phyloP scores from a whole-genome alignment of 2,329 filamentous ascomycete genomes.

The Eurotiales sp. region DNA sequence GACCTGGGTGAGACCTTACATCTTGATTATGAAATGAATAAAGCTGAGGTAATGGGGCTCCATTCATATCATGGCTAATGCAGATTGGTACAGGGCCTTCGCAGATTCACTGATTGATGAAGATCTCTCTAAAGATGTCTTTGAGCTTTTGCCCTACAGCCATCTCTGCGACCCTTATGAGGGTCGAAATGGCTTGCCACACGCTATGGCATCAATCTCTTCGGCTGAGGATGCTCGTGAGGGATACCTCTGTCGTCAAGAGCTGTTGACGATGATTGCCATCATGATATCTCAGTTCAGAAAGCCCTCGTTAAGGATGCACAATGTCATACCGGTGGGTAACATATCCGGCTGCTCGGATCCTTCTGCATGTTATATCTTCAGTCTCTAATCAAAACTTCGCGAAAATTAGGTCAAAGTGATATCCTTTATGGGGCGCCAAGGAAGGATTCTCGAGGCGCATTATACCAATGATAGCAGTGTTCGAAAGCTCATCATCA shows the following conservation, averaged over 20 bases:
- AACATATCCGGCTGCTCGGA: neutral
- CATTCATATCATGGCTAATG: neutral
- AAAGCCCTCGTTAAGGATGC: neutral
- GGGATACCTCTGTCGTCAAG: neutral
- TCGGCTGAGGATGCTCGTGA: neutral
- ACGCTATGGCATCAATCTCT: neutral
- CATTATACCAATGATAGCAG: neutral
- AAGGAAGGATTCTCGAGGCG: neutral
- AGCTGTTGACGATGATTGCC: neutral
- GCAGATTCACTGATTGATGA: neutral
- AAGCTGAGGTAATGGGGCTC: too few relatives aligned
- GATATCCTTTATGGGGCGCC: neutral
- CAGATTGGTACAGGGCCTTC: neutral
- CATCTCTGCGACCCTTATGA: neutral
- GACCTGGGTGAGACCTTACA: too few relatives aligned
- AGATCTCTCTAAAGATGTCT: neutral
- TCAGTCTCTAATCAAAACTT: neutral
- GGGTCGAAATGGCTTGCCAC: neutral
- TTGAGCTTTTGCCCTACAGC: neutral
- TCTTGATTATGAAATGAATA: too few relatives aligned
- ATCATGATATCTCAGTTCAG: neutral
- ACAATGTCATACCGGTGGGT: neutral
- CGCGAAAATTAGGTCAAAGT: neutral
- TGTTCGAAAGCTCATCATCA: neutral
- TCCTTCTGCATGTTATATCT: neutral